Evolutionary conservation across 768 basidiomycete genomes (phyloP).

Genomic region (Russula griseocarnosa): DNA sequence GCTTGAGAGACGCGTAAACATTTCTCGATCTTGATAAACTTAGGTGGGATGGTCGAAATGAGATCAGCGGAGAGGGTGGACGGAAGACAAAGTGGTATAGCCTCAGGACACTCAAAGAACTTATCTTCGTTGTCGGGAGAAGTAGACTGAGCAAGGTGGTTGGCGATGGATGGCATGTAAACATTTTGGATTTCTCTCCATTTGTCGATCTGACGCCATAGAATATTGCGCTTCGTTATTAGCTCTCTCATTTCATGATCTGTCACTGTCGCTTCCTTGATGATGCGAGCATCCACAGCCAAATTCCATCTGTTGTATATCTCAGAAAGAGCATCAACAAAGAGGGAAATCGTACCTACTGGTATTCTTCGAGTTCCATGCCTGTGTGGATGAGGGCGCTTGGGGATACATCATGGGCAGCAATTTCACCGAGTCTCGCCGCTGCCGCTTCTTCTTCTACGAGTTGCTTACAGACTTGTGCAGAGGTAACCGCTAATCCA

Average conservation of each 20-base stretch:
- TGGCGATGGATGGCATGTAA: neutral
- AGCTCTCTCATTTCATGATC: neutral
- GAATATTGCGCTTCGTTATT: neutral
- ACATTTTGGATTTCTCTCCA: constrained; percentile 1
- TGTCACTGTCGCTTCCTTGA: neutral
- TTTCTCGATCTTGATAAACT: neutral
- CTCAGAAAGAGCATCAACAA: neutral
- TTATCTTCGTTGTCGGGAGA: neutral
- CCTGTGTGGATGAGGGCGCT: neutral
- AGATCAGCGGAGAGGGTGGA: neutral
- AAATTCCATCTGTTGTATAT: neutral
- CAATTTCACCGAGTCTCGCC: neutral
- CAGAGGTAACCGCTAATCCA: neutral
- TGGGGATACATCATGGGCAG: neutral
- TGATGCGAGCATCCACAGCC: neutral
- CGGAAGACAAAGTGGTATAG: neutral
- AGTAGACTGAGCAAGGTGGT: neutral
- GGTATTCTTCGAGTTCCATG: neutral
- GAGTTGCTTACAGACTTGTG: constrained; percentile 1
- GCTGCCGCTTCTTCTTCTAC: neutral
- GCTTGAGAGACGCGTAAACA: neutral
- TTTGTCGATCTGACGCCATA: neutral
- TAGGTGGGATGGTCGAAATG: neutral
- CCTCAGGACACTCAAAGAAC: neutral
- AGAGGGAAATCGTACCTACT: neutral